Base-by-base conservation (phyloP, 495 filamentous ascomycete genomes). In the Collariella sp. region DNA sequence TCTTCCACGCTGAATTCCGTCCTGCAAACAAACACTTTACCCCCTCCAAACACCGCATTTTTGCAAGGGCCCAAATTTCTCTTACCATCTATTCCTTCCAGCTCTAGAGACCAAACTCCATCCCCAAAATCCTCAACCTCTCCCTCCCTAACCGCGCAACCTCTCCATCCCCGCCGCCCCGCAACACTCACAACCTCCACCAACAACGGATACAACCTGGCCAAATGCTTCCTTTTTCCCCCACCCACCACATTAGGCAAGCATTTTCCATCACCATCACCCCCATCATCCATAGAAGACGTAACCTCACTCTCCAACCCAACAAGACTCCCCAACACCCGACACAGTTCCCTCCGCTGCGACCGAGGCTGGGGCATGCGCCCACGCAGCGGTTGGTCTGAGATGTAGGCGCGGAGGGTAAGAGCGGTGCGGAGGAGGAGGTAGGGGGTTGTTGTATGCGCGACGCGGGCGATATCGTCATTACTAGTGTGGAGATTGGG, bases 311-410 rank as follows among this genome's bases (percentile, higher is more conserved):
- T 86, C 33, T 78, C 72, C 40, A 97, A 70, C 20, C 75, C 71
- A 5, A 85, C 77, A 50, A 95, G 70, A 12, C 75, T 69, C 18
- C 72, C 68, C 12, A 97, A 70, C 24, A 93, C 75, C 53, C 88
- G 83, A 1, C 86, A 65, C 45, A 98, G 69, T 59, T 93, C 90
- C 59, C 78, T 81, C 38, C 88, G 81, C 60, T 96, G 88, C 0
- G 81, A 81, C 13, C 85, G 77, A 5, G 93, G 93, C 67, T 94
- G 89, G 29, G 93, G 93, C 85, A 93, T 91, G n/a, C 83, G 74
- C 0, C 93, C 94, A 15, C 93, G 77, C 11, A 98, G 74, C 15
- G 93, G 93, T 62, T 96, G 93, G 67, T 98, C 93, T 5, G 89
- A 86, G 42, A 91, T 84, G 62, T 95, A 96, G 3, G 83, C 74